These are phyloP conservation scores for Thyridium curvatum DNA, from an alignment of 2,329 filamentous ascomycete genomes.

Conservation along the genomic window DNA sequence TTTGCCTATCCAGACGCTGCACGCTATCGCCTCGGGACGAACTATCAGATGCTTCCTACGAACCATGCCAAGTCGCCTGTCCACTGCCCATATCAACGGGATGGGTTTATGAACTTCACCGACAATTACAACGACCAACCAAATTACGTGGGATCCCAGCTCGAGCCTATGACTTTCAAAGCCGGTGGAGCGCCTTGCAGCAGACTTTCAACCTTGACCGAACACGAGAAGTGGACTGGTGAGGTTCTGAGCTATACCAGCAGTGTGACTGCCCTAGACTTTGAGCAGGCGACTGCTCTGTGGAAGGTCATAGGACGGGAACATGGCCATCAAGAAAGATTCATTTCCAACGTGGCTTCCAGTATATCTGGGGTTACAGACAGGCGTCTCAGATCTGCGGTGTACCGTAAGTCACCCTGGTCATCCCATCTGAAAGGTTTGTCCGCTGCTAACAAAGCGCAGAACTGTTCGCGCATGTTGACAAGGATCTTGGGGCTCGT, in stretches of 20 bases:
- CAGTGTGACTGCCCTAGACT: slow-evolving; percentile 4
- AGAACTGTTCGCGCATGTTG: slow-evolving; percentile 15
- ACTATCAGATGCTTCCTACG: slow-evolving; percentile 50
- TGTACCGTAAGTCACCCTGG: slow-evolving; percentile 10
- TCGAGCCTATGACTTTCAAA: slow-evolving; percentile 4
- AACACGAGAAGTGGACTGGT: slow-evolving; percentile 9
- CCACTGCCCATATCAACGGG: slow-evolving; percentile 31
- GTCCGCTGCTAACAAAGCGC: slow-evolving; percentile 1
- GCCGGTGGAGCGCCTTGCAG: neutral
- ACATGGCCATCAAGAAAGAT: slow-evolving; percentile 22
- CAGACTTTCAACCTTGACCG: slow-evolving; percentile 1
- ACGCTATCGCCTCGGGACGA: slow-evolving; percentile 50
- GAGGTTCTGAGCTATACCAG: slow-evolving; percentile 4
- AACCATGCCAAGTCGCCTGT: slow-evolving; percentile 32
- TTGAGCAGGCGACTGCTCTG: slow-evolving; percentile 6
- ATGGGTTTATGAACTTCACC: slow-evolving; percentile 26
- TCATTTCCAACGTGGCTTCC: slow-evolving; percentile 18
- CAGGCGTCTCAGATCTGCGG: slow-evolving; percentile 13
- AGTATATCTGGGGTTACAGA: slow-evolving; percentile 14
- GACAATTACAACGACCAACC: slow-evolving; percentile 39
- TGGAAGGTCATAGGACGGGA: slow-evolving; percentile 18
- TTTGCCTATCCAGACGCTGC: slow-evolving; percentile 51
- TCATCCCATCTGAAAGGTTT: too few relatives aligned
- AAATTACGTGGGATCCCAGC: slow-evolving; percentile 22
- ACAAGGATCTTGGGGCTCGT: slow-evolving; percentile 11